Conservation (phyloP, 345 rosid species). For the Psidium friedrichsthalianum region DNA sequence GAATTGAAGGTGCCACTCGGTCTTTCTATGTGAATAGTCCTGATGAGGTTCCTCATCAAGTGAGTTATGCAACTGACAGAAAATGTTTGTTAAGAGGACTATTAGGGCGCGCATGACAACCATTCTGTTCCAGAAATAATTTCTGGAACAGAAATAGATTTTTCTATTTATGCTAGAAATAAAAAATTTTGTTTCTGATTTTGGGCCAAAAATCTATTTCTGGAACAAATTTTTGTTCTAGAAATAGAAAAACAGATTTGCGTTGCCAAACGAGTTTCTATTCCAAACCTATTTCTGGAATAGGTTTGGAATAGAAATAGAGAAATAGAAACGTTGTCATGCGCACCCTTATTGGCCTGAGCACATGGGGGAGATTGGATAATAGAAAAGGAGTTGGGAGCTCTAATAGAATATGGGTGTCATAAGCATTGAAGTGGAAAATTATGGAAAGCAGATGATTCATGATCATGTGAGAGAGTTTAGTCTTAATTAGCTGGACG, state of each 20-base stretch:
- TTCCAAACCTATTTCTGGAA: too few relatives aligned
- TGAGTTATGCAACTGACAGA: neutral
- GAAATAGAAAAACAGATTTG: too few relatives aligned
- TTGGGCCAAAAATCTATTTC: too few relatives aligned
- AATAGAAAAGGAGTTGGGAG: neutral
- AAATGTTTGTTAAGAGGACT: neutral
- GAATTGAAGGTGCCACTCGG: neutral
- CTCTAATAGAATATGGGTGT: neutral
- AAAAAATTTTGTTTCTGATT: too few relatives aligned
- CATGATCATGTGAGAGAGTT: neutral
- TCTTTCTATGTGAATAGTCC: neutral
- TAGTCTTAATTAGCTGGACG: neutral
- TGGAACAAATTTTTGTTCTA: too few relatives aligned
- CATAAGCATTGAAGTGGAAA: neutral
- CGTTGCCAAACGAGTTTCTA: too few relatives aligned
- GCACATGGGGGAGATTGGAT: neutral
- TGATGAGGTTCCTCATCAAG: neutral
- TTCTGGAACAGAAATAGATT: too few relatives aligned
- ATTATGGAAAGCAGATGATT: neutral
- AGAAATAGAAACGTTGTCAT: too few relatives aligned
- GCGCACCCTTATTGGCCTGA: neutral
- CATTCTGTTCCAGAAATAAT: too few relatives aligned
- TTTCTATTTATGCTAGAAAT: too few relatives aligned
- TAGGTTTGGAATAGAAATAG: too few relatives aligned
- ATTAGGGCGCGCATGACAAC: too few relatives aligned